phyloP scores from a whole-genome alignment of 2,329 filamentous ascomycete genomes.

The Penicillium italicum region DNA sequence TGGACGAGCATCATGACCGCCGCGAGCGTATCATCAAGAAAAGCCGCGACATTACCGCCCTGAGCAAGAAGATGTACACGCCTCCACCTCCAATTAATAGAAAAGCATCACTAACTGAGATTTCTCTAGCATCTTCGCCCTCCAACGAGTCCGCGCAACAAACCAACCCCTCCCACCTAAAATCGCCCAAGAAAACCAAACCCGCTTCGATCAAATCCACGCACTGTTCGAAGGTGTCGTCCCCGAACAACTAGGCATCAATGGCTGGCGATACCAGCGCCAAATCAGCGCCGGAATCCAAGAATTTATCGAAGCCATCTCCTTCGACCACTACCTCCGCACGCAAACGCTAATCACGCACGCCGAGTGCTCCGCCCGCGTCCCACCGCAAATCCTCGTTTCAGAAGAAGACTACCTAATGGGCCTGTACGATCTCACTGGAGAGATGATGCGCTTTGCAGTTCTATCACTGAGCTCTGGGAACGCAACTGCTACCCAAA shows the following conservation, averaged over 20 bases:
- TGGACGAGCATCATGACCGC: conserved; percentile 92
- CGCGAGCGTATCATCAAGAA: conserved; percentile 86
- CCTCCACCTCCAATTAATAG: not conserved
- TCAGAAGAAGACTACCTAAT: conserved; percentile 83
- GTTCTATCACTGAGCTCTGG: conserved; percentile 80
- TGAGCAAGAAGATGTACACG: conserved; percentile 91
- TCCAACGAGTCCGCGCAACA: conserved; percentile 60
- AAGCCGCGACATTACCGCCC: conserved; percentile 84
- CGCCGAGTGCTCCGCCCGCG: conserved; percentile 52
- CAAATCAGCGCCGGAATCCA: conserved; percentile 79
- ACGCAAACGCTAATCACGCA: conserved; percentile 70
- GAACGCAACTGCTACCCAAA: conserved; percentile 49
- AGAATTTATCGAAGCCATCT: conserved; percentile 88
- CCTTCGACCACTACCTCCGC: conserved; percentile 82
- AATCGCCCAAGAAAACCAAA: conserved; percentile 66
- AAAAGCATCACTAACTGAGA: not conserved
- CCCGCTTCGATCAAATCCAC: conserved; percentile 67
- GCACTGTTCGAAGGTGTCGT: conserved; percentile 65
- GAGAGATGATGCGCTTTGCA: conserved; percentile 95
- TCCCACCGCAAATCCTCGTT: conserved; percentile 56
- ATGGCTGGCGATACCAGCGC: conserved; percentile 75
- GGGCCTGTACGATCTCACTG: conserved; percentile 88
- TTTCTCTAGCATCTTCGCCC: conserved; percentile 65
- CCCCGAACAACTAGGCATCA: conserved; percentile 71
- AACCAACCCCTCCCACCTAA: conserved; percentile 56